These are phyloP conservation scores for Nissolia schottii DNA, from an alignment of 306 rosid genomes.

Conservation along the genomic window DNA sequence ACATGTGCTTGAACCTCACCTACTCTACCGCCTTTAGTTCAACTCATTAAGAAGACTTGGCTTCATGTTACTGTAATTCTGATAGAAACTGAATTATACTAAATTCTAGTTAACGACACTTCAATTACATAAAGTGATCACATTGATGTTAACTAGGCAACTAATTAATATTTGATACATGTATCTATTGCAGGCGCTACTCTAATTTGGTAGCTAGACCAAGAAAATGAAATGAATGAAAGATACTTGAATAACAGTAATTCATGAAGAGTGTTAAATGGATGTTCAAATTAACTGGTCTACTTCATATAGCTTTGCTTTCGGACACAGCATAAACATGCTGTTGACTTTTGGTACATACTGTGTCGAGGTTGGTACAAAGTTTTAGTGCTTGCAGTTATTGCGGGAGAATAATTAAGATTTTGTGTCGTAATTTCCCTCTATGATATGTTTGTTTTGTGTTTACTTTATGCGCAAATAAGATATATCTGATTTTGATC, in stretches of 20 bases:
- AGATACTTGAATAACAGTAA: conserved; percentile 13
- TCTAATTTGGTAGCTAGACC: not conserved
- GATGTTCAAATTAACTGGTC: not conserved
- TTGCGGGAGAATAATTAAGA: no score
- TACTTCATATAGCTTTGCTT: conserved; percentile 8
- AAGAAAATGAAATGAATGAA: conserved; percentile 11
- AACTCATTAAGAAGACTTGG: not conserved
- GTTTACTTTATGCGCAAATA: no score
- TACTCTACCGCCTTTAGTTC: conserved; percentile 8
- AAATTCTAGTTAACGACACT: not conserved
- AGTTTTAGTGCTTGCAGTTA: no score
- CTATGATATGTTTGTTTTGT: no score
- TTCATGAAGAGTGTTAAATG: conserved; percentile 1
- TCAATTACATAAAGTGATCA: not conserved
- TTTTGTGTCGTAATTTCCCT: no score
- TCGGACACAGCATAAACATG: conserved; percentile 19
- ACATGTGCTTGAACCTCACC: conserved; percentile 16
- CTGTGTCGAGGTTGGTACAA: conserved; percentile 6
- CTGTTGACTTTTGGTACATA: conserved; percentile 20
- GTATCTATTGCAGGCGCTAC: not conserved
- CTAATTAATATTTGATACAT: not conserved
- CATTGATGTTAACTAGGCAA: conserved; percentile 10
- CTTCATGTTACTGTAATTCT: not conserved
- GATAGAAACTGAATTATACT: not conserved
- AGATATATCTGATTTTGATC: no score